A percentile compares a stretch with the other conserved stretches of the same genome.
phyloP scores from a whole-genome alignment of 176 grass and related monocot genomes.

The Oryza coarctata region DNA sequence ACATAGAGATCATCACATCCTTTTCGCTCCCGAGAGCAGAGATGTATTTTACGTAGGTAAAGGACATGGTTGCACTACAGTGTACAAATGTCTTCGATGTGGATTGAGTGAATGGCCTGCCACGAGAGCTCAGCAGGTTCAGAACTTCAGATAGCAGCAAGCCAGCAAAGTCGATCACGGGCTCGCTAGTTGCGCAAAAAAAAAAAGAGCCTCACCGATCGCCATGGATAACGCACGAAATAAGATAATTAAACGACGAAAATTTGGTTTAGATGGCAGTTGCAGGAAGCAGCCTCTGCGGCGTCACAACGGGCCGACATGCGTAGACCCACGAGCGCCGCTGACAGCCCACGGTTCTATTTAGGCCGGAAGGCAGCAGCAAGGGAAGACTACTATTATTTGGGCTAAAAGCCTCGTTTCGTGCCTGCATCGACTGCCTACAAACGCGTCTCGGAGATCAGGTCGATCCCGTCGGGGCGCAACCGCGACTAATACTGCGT shows the following conservation, averaged over 20 bases:
- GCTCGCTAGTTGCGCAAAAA: not conserved
- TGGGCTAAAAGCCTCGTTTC: not conserved
- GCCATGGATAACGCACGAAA: not conserved
- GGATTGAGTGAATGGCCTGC: not conserved
- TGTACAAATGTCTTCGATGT: not conserved
- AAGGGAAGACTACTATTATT: too few relatives aligned
- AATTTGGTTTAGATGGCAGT: too few relatives aligned
- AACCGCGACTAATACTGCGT: too few relatives aligned
- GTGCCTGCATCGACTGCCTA: not conserved
- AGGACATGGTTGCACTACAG: not conserved
- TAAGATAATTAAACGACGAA: not conserved
- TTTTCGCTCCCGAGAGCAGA: not conserved
- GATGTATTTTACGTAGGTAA: not conserved
- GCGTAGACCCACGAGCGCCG: too few relatives aligned
- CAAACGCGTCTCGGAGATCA: too few relatives aligned
- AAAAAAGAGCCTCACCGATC: not conserved
- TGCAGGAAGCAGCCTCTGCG: too few relatives aligned
- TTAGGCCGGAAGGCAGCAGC: too few relatives aligned
- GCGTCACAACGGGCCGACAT: not conserved
- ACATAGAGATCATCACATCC: not conserved
- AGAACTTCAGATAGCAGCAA: not conserved
- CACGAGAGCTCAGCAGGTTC: not conserved
- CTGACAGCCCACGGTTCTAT: too few relatives aligned
- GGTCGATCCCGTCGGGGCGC: too few relatives aligned
- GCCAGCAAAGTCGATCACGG: conserved; percentile 3